Conservation (phyloP, 148 eudicot genomes). For the Rhododendron kiyosumense region DNA sequence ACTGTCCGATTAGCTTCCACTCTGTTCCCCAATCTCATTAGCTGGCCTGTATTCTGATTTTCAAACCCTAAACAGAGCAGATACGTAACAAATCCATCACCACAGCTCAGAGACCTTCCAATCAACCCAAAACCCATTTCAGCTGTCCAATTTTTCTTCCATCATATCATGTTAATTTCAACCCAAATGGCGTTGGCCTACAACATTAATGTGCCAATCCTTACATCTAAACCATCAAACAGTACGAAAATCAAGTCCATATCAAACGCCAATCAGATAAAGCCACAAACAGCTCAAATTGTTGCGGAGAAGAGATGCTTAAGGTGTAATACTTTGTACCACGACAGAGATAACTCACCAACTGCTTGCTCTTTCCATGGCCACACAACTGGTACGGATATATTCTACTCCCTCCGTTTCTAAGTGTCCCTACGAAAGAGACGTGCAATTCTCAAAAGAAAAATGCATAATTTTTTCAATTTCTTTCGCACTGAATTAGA, state of each 20-base stretch:
- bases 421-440: background rate
- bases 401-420: background rate
- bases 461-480: no score
- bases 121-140: background rate
- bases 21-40: background rate
- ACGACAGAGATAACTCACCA: slow-evolving; percentile 43
- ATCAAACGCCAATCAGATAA: slow-evolving; percentile 4
- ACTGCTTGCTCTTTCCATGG: slow-evolving; percentile 64
- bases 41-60: background rate
- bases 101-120: background rate
- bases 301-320: slow-evolving; percentile 43
- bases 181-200: slow-evolving; percentile 11
- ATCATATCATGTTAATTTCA: background rate
- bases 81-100: background rate
- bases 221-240: slow-evolving; percentile 4
- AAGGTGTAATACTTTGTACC: slow-evolving; percentile 46
- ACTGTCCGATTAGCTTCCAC: background rate
- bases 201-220: background rate
- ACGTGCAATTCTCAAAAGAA: no score
- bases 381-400: slow-evolving; percentile 45
- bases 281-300: slow-evolving; percentile 16
- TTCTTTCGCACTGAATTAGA: background rate
- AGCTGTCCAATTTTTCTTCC: background rate
- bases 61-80: background rate
- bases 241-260: background rate